These are phyloP conservation scores for Ilyonectria sp. DNA, from an alignment of 2,329 filamentous ascomycete species.

Conservation along the genomic window DNA sequence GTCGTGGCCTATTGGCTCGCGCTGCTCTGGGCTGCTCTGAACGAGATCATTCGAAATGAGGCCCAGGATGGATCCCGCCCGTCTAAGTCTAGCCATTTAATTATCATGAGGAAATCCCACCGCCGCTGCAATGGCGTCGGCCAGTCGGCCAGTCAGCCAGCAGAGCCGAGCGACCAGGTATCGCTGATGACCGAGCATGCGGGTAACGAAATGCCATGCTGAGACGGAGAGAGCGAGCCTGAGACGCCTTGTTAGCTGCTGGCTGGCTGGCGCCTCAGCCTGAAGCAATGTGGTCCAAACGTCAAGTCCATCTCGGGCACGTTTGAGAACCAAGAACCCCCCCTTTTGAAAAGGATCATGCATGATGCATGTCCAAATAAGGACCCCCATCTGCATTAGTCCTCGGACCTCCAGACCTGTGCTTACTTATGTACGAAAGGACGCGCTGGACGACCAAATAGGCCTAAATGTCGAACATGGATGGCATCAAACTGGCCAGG, in stretches of 20 bases:
- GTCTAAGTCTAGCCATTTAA: slow-evolving; percentile 41
- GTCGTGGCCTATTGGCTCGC: slow-evolving; percentile 18
- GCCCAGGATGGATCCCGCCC: slow-evolving; percentile 43
- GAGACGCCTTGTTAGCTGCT: background rate
- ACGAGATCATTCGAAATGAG: slow-evolving; percentile 47
- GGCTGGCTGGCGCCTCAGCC: slow-evolving; percentile 16
- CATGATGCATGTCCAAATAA: slow-evolving; percentile 32
- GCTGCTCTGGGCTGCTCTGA: slow-evolving; percentile 9
- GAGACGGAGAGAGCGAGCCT: background rate
- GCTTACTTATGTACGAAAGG: background rate
- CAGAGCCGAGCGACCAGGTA: slow-evolving; percentile 16
- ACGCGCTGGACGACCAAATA: background rate
- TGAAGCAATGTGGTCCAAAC: slow-evolving; percentile 23
- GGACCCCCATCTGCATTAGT: slow-evolving; percentile 24
- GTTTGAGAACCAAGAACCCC: slow-evolving; percentile 9
- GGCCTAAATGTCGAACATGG: background rate
- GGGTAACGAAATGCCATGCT: no score
- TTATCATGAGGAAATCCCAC: slow-evolving; percentile 17
- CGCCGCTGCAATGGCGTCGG: slow-evolving; percentile 8
- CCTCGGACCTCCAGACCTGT: slow-evolving; percentile 14
- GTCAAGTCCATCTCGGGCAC: slow-evolving; percentile 21
- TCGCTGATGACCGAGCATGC: slow-evolving; percentile 3
- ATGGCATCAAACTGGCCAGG: slow-evolving; percentile 3
- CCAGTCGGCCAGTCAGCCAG: slow-evolving; percentile 21
- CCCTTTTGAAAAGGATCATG: slow-evolving; percentile 22